Percentiles rank a stretch among this genome's conserved stretches.
These are phyloP conservation scores for Leishmania turanica DNA, from an alignment of 208 protist genomes.

Conservation along the genomic window DNA sequence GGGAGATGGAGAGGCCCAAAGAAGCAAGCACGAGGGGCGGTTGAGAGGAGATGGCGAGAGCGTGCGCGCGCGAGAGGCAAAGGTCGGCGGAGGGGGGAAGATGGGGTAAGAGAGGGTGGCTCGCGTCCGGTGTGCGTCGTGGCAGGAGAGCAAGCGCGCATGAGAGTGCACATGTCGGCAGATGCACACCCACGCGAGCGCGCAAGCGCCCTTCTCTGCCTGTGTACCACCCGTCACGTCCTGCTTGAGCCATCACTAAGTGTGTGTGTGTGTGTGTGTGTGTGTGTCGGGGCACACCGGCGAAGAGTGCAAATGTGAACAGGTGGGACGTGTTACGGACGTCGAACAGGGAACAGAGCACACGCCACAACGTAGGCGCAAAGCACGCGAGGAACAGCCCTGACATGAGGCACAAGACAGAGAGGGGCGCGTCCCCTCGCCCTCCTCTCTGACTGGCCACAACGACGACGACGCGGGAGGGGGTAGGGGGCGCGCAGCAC, in stretches of 20 bases:
- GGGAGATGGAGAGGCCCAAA: neutral
- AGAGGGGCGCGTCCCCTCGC: neutral
- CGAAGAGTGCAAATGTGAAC: neutral
- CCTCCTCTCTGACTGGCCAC: neutral
- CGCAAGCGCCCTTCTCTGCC: neutral
- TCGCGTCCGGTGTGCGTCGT: neutral
- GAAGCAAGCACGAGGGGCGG: neutral
- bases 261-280: neutral
- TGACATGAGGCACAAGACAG: neutral
- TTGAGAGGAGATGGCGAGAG: neutral
- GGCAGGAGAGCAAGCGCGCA: neutral
- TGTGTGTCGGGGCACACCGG: neutral
- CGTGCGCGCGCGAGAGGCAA: neutral
- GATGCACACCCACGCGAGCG: neutral
- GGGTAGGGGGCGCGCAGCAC: neutral
- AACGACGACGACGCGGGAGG: neutral
- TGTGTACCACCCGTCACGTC: neutral
- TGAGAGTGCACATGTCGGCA: neutral
- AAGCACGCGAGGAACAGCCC: constrained; percentile 2
- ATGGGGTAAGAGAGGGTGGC: neutral
- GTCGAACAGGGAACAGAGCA: neutral
- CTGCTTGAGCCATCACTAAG: neutral
- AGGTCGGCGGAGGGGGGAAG: neutral
- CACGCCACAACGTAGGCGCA: neutral
- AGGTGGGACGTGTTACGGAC: neutral